phyloP scores from a whole-genome alignment of 2,329 filamentous ascomycete genomes.

The Paecilomyces sp. region DNA sequence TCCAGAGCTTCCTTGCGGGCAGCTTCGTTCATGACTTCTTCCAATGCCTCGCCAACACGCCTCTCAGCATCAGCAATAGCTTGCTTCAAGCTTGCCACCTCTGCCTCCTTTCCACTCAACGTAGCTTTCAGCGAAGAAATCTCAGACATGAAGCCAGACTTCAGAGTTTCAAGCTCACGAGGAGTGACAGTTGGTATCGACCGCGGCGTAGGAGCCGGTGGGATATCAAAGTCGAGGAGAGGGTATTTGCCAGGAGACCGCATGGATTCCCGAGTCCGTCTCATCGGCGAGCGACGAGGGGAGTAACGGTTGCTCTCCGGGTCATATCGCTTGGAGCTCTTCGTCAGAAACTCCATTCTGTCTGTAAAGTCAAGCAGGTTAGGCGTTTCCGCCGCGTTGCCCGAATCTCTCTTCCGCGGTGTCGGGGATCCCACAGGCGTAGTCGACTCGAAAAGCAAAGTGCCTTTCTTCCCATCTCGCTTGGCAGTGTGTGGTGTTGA shows the following conservation, averaged over 20 bases:
- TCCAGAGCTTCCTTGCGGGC: constrained; percentile 62
- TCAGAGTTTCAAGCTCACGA: constrained; percentile 84
- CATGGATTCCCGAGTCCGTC: constrained; percentile 27
- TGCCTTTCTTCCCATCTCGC: constrained; percentile 22
- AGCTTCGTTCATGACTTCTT: constrained; percentile 73
- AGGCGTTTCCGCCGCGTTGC: constrained; percentile 53
- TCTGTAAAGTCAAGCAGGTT: constrained; percentile 88
- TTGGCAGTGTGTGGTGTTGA: constrained; percentile 44
- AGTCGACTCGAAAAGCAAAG: constrained; percentile 23
- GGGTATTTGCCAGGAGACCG: constrained; percentile 51
- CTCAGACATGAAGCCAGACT: constrained; percentile 83
- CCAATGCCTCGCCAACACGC: constrained; percentile 77
- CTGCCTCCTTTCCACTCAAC: constrained; percentile 85
- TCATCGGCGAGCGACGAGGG: constrained; percentile 38
- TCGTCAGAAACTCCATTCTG: constrained; percentile 54
- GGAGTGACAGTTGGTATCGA: constrained; percentile 87
- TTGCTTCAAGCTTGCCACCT: constrained; percentile 78
- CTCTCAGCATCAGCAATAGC: constrained; percentile 87
- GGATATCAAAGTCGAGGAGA: constrained; percentile 84
- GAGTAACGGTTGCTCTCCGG: constrained; percentile 28
- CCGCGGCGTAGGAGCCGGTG: constrained; percentile 85
- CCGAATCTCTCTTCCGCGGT: constrained; percentile 42
- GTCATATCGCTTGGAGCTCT: constrained; percentile 40
- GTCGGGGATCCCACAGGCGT: constrained; percentile 34
- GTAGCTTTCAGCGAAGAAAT: constrained; percentile 92